phyloP scores from a whole-genome alignment of 306 rosid species.

The Quercus cerris region DNA sequence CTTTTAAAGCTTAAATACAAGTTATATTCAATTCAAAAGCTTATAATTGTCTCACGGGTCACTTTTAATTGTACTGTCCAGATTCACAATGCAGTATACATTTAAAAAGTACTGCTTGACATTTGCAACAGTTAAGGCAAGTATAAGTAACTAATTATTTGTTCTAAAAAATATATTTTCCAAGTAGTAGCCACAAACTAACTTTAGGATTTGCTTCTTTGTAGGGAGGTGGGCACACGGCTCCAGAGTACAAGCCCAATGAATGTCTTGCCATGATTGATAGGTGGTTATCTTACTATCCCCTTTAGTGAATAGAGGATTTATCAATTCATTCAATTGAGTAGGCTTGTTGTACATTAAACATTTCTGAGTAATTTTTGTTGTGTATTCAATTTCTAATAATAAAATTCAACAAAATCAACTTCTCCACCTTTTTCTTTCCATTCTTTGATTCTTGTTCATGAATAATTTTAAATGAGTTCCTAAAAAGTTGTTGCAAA shows the following conservation, averaged over 20 bases:
- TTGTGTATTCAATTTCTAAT: too few species aligned
- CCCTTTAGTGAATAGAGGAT: not conserved
- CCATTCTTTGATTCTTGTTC: too few species aligned
- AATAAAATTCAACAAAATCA: too few species aligned
- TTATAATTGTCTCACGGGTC: too few species aligned
- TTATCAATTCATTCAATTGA: too few species aligned
- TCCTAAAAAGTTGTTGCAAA: too few species aligned
- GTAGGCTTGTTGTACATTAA: too few species aligned
- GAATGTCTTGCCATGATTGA: constrained; percentile 18
- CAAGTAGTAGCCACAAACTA: too few species aligned
- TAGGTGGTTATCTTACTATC: constrained; percentile 8
- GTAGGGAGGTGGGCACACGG: constrained; percentile 28
- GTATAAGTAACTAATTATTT: not conserved
- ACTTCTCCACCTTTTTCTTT: too few species aligned
- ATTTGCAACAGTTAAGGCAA: constrained; percentile 43
- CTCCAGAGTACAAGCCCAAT: constrained; percentile 28
- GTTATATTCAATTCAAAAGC: too few species aligned
- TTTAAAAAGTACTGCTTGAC: constrained; percentile 4
- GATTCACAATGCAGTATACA: constrained; percentile 16
- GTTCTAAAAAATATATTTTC: not conserved
- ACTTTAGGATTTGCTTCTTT: not conserved
- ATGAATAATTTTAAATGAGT: too few species aligned
- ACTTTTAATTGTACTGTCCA: not conserved
- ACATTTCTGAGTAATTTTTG: too few species aligned
- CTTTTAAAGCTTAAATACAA: not conserved